Conservation (phyloP, 768 basidiomycete species). For the Suillus placidus region DNA sequence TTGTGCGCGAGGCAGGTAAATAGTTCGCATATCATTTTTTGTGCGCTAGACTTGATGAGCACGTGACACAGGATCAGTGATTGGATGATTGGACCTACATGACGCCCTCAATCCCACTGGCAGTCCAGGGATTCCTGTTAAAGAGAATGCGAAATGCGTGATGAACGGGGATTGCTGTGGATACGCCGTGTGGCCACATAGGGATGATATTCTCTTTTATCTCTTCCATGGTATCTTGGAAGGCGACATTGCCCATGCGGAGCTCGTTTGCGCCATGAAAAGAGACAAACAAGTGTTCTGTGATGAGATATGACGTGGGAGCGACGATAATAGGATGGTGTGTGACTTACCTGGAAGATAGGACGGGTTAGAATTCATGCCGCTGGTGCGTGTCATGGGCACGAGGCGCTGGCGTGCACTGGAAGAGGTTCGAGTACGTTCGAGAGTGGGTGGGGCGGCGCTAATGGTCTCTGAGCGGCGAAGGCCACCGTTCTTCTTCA, state of each 20-base stretch:
- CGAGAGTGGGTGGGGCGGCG: conserved; percentile 24
- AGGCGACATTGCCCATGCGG: conserved; percentile 44
- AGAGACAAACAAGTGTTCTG: conserved; percentile 76
- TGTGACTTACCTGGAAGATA: conserved; percentile 32
- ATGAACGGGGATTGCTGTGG: conserved; percentile 27
- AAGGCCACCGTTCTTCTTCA: conserved; percentile 48
- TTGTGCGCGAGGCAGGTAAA: conserved; percentile 62
- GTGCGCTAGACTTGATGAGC: conserved; percentile 45
- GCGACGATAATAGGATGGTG: conserved; percentile 11
- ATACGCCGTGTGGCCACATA: conserved; percentile 70
- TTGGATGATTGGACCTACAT: conserved; percentile 43
- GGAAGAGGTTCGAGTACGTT: conserved; percentile 48
- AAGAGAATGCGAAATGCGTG: conserved; percentile 65
- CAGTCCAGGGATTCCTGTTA: conserved; percentile 67
- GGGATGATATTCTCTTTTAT: conserved; percentile 58
- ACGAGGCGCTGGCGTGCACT: conserved; percentile 34
- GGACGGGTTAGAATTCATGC: conserved; percentile 40
- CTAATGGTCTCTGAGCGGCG: conserved; percentile 29
- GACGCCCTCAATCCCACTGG: conserved; percentile 53
- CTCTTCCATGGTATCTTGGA: conserved; percentile 61
- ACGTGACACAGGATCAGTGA: neutral
- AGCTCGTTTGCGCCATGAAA: conserved; percentile 69
- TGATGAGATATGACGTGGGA: conserved; percentile 4
- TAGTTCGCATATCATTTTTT: conserved; percentile 59
- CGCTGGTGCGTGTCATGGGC: conserved; percentile 33